Evolutionary conservation across 768 basidiomycete species (phyloP), one percentile per base, ranked within the genome.

Genomic region (Erythrobasidium yunnanense): DNA sequence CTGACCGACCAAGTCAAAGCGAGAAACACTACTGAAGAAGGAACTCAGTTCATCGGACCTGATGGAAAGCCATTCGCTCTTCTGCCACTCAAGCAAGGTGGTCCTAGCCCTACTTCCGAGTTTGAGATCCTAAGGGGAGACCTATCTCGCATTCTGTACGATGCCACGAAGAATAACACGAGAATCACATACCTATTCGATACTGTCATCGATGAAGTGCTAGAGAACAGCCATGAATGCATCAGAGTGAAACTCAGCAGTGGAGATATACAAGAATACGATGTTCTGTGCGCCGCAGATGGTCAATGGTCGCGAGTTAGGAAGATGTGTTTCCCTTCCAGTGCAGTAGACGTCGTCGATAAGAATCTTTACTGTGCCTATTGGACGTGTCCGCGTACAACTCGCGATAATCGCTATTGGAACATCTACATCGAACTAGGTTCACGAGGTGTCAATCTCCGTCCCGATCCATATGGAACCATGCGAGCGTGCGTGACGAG

Each of bases 51-150:
- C 29, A 66, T 72, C 52, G 68, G 66, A 17, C 20, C 52, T 5
- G 20, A 54, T 7, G 71, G 71, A 1, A 38, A 30, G 25, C 46
- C 34, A 1, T 69, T 66, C 20, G 72, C 58, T 3, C 15, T 22
- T 2, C 56, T 74, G 35, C 68, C 68, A 0, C 58, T 55, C 22
- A 58, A 54, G 2, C 18, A 30, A 1, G 34, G 65, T 4, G 52
- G 57, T 8, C 42, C 42, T 35, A 69, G 66, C 47, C 35, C 38
- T 50, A 73, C 71, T 1, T 50, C 50, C 32, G 73, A 75, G 55
- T 58, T 52, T 29, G 74, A 75, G 69, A 73, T 75, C 25, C 58
- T 73, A 23, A 58, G 74, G 2, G 73, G 73, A 5, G 70, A 72
- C 54, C 65, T 74, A 4, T 66, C 71, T 4, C 22, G 68, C 27